Evolutionary conservation across 345 rosid species (phyloP), one percentile per base, ranked within the genome.

Genomic region (Dipteronia dyeriana): DNA sequence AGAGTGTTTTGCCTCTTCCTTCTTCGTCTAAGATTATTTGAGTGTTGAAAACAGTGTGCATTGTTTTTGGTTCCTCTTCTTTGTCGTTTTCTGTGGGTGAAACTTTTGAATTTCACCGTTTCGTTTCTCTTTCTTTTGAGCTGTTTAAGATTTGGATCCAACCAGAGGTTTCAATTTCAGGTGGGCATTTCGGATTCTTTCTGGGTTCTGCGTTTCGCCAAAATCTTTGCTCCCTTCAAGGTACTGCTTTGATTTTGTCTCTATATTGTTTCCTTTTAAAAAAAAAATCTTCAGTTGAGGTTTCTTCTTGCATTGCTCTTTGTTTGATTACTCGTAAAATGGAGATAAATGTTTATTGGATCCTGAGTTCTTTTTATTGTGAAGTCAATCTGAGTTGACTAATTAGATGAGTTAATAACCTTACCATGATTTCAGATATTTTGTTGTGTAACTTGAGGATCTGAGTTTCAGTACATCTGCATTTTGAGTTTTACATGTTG

Each of bases 131-230:
- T 75, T 79, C 31, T 56, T 60, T 74, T 59, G 49, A 45, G 66
- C 34, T 39, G 63, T 19, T 57, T 77, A 70, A 78, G 83, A 68
- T 79, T 86, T 79, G 88, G 88, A 88, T 89, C 93, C 73, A 81
- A 34, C 38, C 38, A 47, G 74, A 65, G 26, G 75, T 63, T 75
- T 56, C 71, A 73, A 59, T 66, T 76, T 49, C 71, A 75, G 57
- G 62, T 76, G 56, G 66, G 45, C 73, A 70, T 60, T 87, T 79
- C 71, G 69, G 71, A 31, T 71, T 68, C 57, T 76, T 71, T 82
- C 64, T 51, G 68, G 60, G 71, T 54, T 79, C 54, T 68, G 70
- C 68, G 61, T 68, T 84, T 66, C 63, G 61, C 45, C 75, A 43
- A 74, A 75, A 41, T 59, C 43, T 69, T 53, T 72, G 62, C 74